Percentiles rank a stretch among this genome's conserved stretches.
Conservation (phyloP, 2,329 filamentous ascomycete genomes). For the Zalaria obscura region DNA sequence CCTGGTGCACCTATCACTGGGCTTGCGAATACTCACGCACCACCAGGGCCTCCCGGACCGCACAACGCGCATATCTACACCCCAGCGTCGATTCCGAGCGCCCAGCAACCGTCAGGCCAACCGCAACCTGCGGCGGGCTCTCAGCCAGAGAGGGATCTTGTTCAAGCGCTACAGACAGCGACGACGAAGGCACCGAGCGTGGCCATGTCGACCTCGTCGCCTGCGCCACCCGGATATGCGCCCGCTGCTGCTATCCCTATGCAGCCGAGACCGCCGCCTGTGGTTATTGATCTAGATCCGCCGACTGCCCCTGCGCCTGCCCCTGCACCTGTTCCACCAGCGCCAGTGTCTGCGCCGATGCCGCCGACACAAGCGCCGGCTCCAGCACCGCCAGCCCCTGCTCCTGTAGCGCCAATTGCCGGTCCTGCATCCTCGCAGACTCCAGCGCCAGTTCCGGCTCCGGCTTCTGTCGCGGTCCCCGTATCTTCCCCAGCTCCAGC, state of each 20-base stretch:
- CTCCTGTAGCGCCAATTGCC: neutral
- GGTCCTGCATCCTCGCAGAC: neutral
- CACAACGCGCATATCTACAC: neutral
- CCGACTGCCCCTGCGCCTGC: neutral
- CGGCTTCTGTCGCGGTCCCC: neutral
- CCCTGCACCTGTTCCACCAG: neutral
- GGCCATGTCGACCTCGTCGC: neutral
- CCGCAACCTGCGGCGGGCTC: neutral
- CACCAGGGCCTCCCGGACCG: neutral
- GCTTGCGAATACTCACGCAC: neutral
- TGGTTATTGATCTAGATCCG: neutral
- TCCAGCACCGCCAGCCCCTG: no score
- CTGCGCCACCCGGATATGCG: neutral
- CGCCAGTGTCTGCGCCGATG: neutral
- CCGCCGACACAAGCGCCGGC: no score
- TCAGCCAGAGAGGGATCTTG: neutral
- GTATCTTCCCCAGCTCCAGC: neutral
- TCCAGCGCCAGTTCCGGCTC: neutral
- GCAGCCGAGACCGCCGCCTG: constrained; percentile 1
- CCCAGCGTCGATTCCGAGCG: neutral
- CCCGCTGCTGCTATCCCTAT: neutral
- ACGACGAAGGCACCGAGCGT: constrained; percentile 1
- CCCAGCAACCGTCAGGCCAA: neutral
- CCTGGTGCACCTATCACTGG: neutral
- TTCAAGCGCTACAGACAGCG: constrained; percentile 3